Evolutionary conservation across 805 yeast genomes (phyloP).

Genomic region (Metschnikowia vanudenii): DNA sequence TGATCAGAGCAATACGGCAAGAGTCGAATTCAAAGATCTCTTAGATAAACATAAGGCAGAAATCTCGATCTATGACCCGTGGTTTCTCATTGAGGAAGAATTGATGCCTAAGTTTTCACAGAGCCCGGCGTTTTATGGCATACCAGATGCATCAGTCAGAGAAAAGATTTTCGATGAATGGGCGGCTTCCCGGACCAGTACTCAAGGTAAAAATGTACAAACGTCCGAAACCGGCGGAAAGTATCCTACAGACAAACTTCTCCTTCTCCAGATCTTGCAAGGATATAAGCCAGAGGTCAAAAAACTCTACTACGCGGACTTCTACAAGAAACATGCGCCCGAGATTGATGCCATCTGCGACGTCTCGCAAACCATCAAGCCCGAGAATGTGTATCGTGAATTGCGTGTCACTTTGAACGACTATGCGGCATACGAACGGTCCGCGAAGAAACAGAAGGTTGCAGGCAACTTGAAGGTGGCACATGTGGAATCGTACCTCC

Average conservation of each 20-base stretch:
- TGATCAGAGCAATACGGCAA: conserved; percentile 5
- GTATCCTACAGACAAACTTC: conserved; percentile 26
- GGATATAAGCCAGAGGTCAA: conserved; percentile 29
- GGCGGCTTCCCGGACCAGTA: conserved; percentile 3
- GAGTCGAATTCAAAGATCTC: conserved; percentile 24
- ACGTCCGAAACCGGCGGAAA: background rate
- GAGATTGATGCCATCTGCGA: conserved; percentile 7
- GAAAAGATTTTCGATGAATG: conserved; percentile 16
- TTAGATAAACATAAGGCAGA: conserved; percentile 24
- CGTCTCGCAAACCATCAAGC: conserved; percentile 10
- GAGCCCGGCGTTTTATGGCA: conserved; percentile 29
- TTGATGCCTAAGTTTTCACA: conserved; percentile 27
- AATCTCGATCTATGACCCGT: conserved; percentile 36
- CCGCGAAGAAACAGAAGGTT: conserved; percentile 20
- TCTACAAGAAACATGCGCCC: conserved; percentile 19
- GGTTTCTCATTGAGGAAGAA: conserved; percentile 40
- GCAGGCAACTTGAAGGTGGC: conserved; percentile 31
- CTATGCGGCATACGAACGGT: conserved; percentile 29
- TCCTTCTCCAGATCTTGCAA: conserved; percentile 28
- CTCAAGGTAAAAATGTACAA: background rate
- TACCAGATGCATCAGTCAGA: conserved; percentile 20
- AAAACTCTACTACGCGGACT: conserved; percentile 28
- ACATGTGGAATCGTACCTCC: conserved; percentile 24
- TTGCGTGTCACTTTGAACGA: conserved; percentile 30
- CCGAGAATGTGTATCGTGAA: conserved; percentile 26